Conservation (phyloP, 2,329 filamentous ascomycete genomes). For the Penicillium aurantiogriseum region DNA sequence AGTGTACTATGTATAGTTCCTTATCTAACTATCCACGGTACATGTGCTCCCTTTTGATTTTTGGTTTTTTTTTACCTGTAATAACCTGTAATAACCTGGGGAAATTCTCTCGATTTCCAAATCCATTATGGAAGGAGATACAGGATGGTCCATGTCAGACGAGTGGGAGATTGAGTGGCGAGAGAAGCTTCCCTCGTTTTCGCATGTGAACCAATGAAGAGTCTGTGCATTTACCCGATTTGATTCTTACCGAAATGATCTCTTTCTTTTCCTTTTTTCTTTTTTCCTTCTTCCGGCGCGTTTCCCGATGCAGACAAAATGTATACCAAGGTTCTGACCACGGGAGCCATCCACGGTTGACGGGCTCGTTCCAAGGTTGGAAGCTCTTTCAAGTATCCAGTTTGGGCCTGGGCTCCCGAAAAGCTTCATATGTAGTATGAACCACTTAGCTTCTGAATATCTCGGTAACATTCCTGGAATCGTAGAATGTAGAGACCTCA, state of each 20-base stretch:
- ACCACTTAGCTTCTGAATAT: neutral
- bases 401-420: neutral
- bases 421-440: neutral
- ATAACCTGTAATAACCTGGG: no score
- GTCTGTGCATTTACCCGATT: conserved; percentile 27
- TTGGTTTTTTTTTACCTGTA: no score
- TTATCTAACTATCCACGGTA: neutral
- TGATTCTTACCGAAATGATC: conserved; percentile 4
- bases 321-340: neutral
- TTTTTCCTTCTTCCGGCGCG: conserved; percentile 1
- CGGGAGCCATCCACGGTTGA: neutral
- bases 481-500: neutral
- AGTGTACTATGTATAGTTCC: neutral
- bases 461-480: neutral
- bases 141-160: conserved; percentile 1
- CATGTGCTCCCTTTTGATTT: neutral
- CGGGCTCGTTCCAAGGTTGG: neutral
- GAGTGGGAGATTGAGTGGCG: neutral
- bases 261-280: neutral
- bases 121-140: conserved; percentile 8
- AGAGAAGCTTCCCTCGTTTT: neutral
- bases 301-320: neutral
- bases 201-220: conserved; percentile 1
- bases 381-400: neutral
- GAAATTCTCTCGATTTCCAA: neutral